A percentile compares a stretch with the other conserved stretches of the same genome.
These are phyloP conservation scores for Fimicolochytrium jonesii DNA, from an alignment of 192 early-diverging fungal species.

Conservation along the genomic window DNA sequence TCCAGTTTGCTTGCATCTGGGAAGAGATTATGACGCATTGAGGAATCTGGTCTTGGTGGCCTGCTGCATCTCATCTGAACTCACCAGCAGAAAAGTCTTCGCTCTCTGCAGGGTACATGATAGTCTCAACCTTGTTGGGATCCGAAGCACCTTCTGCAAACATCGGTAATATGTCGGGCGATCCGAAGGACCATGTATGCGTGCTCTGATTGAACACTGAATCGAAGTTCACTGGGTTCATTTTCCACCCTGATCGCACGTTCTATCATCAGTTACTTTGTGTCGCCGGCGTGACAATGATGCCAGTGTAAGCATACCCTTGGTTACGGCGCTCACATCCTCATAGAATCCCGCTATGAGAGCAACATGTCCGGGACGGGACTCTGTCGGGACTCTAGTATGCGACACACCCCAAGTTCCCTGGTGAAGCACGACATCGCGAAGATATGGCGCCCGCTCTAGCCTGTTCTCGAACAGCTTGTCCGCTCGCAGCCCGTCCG, in stretches of 20 bases:
- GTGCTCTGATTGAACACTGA: slow-evolving; percentile 90
- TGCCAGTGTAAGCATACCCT: too few relatives aligned
- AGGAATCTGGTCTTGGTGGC: background rate
- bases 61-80: background rate
- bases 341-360: slow-evolving; percentile 98
- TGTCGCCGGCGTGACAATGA: too few relatives aligned
- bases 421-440: slow-evolving; percentile 25
- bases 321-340: slow-evolving; percentile 96
- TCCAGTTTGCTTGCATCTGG: slow-evolving; percentile 81
- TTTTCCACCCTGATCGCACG: slow-evolving; percentile 81
- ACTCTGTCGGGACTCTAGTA: slow-evolving; percentile 94
- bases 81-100: slow-evolving; percentile 80
- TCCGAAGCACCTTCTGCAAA: slow-evolving; percentile 89
- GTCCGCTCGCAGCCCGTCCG: slow-evolving; percentile 91
- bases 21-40: background rate
- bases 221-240: slow-evolving; percentile 96
- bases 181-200: slow-evolving; percentile 97
- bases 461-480: slow-evolving; percentile 71
- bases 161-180: slow-evolving; percentile 96
- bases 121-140: slow-evolving; percentile 71
- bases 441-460: slow-evolving; percentile 42
- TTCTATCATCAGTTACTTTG: too few relatives aligned
- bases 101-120: slow-evolving; percentile 82
- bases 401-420: slow-evolving; percentile 51
- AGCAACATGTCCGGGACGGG: slow-evolving; percentile 94